Base-by-base conservation (phyloP, 2,329 filamentous ascomycete genomes). In the Rhynchosporium graminicola region DNA sequence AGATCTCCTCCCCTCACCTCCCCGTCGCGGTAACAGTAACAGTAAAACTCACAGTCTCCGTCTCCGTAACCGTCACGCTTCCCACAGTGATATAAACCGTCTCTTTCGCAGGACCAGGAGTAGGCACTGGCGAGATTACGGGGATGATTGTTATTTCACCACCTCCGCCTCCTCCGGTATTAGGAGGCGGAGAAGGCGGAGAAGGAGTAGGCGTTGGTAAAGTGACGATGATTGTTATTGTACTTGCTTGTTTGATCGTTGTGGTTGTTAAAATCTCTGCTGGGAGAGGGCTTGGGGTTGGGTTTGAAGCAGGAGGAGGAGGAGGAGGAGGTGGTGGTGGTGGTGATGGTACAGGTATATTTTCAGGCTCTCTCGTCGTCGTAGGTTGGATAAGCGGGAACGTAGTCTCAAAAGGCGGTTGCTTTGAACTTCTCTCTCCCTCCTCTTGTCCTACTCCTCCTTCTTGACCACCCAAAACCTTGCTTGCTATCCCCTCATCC, bases 401-500 rank as follows among this genome's bases (percentile, higher is more conserved):
- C 9, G 36, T 28, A 3, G 50, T 46, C 40, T 40, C 29, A 43
- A 58, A 58, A 0, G 55, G 55, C 5, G 55, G 33, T 9, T 20
- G 38, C 13, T 40, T 51, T 8, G 42, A n/a, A 1, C 12, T 12
- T 9, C n/a, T 43, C 9, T 51, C 8, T 9, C 31, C 55, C 15
- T 38, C 13, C 29, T 9, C 29, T 13, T 33, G 36, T 38, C 36
- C 48, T 29, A 48, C 33, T 7, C n/a, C 36, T 7, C 26, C 47
- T 5, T 57, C 38, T 20, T 20, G 20, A 20, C 20, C 20, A 12
- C 79, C 80, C 3, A 86, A 73, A 7, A 83, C 74, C 3, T 68
- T 71, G 47, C 74, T 69, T 0, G 82, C 83, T 2, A 74, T 72
- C 2, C 70, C 69, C 9, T 73, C 68, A 55, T 80, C 74, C 33